These are phyloP conservation scores for Ammopiptanthus mongolicus DNA, from an alignment of 306 rosid species.

Conservation along the genomic window DNA sequence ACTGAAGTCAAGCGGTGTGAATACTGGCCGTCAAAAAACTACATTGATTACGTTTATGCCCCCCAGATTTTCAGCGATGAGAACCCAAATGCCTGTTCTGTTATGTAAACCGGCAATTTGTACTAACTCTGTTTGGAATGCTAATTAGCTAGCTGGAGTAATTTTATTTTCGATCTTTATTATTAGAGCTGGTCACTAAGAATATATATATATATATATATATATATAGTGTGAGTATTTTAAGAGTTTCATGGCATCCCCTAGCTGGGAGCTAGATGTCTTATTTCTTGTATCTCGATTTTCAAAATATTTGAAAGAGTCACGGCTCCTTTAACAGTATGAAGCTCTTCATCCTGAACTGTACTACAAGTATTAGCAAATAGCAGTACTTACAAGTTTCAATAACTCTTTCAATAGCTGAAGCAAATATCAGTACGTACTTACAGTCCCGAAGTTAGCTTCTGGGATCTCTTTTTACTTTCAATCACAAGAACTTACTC, in stretches of 20 bases:
- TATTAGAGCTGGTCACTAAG: neutral
- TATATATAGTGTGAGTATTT: neutral
- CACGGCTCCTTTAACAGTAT: neutral
- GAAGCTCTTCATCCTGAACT: neutral
- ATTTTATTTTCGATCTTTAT: conserved; percentile 3
- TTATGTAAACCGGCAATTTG: conserved; percentile 40
- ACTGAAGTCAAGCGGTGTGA: conserved; percentile 41
- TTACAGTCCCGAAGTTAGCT: too few species aligned
- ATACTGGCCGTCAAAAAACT: conserved; percentile 39
- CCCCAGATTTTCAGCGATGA: conserved; percentile 73
- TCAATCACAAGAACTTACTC: too few species aligned
- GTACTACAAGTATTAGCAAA: neutral
- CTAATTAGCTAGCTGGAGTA: neutral
- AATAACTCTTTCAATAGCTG: too few species aligned
- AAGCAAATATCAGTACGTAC: too few species aligned
- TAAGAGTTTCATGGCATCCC: too few species aligned
- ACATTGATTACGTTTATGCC: conserved; percentile 36
- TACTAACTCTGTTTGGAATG: neutral
- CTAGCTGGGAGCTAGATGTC: too few species aligned
- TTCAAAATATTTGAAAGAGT: neutral
- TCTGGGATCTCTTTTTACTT: too few species aligned
- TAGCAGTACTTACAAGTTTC: neutral
- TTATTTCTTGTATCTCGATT: too few species aligned
- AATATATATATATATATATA: neutral
- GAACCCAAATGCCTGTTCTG: conserved; percentile 71